Conservation (phyloP, 75 land plant genomes). For the Chamaecyparis obtusa region DNA sequence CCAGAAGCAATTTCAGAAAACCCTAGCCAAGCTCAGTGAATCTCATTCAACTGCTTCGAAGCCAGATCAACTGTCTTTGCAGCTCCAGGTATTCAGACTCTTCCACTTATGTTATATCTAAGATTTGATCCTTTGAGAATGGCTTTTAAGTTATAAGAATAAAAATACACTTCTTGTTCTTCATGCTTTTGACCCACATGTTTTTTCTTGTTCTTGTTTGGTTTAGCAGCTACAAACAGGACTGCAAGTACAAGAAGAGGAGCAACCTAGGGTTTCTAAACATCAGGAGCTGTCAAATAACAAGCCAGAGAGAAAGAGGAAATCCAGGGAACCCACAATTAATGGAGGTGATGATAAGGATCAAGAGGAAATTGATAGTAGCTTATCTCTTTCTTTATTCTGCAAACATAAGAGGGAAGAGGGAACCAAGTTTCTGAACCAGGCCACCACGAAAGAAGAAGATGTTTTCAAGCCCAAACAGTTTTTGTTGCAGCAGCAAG, state of each 20-base stretch:
- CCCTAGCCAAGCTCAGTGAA: not conserved
- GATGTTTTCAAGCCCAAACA: not conserved
- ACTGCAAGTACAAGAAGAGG: not conserved
- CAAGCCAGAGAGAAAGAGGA: not conserved
- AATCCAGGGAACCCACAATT: not conserved
- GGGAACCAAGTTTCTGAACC: not conserved
- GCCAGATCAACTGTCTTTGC: not conserved
- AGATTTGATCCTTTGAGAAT: no score
- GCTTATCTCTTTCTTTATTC: slow-evolving; percentile 10
- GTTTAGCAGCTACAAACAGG: not conserved
- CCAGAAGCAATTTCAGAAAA: not conserved
- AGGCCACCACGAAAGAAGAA: not conserved
- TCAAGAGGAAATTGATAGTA: slow-evolving; percentile 8
- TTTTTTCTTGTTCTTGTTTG: not conserved
- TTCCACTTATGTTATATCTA: not conserved
- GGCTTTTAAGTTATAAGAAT: not conserved
- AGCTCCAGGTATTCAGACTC: not conserved
- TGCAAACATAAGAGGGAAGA: not conserved
- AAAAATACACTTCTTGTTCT: no score
- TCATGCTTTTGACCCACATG: no score
- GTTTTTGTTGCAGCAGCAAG: not conserved
- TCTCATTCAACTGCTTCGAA: not conserved
- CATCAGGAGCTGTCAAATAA: not conserved
- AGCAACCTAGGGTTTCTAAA: not conserved
- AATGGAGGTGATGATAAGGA: not conserved